phyloP scores from a whole-genome alignment of 83 land plant genomes.

The Isoetes engelmannii region DNA sequence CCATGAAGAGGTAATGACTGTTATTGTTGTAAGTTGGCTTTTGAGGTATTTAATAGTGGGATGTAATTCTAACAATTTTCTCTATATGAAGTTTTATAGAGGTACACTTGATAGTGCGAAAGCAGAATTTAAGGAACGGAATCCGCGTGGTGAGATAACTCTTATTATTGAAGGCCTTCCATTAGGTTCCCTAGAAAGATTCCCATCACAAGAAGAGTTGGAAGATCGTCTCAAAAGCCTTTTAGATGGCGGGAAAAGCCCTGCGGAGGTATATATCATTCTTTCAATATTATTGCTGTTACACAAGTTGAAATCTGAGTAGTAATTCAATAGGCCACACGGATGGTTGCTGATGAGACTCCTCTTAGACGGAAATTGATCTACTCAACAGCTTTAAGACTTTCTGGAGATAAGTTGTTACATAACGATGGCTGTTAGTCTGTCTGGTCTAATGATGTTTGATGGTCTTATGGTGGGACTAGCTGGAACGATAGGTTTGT shows the following conservation, averaged over 20 bases:
- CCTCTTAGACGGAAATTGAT: slow-evolving; percentile 7
- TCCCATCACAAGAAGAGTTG: slow-evolving; percentile 30
- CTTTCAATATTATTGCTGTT: background rate
- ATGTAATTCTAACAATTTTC: background rate
- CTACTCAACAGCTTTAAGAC: slow-evolving; percentile 2
- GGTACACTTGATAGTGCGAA: slow-evolving; percentile 34
- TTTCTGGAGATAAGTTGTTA: background rate
- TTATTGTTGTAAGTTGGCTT: background rate
- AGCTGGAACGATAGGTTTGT: too few species aligned
- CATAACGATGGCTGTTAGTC: too few species aligned
- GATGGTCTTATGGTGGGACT: too few species aligned
- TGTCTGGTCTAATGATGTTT: too few species aligned
- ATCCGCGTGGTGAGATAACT: slow-evolving; percentile 38
- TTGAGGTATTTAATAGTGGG: too few species aligned
- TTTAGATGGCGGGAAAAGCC: slow-evolving; percentile 24
- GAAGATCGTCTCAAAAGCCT: slow-evolving; percentile 19
- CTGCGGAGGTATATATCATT: slow-evolving; percentile 23
- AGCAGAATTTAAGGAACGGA: slow-evolving; percentile 24
- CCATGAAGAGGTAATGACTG: slow-evolving; percentile 34
- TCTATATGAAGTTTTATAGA: slow-evolving; percentile 25
- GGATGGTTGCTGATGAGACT: slow-evolving; percentile 5
- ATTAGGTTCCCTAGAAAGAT: slow-evolving; percentile 7
- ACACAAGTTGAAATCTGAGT: background rate
- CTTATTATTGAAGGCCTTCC: slow-evolving; percentile 33
- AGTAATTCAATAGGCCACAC: background rate